Base-by-base conservation (phyloP, 768 basidiomycete genomes). In the Hortiboletus campestris region DNA sequence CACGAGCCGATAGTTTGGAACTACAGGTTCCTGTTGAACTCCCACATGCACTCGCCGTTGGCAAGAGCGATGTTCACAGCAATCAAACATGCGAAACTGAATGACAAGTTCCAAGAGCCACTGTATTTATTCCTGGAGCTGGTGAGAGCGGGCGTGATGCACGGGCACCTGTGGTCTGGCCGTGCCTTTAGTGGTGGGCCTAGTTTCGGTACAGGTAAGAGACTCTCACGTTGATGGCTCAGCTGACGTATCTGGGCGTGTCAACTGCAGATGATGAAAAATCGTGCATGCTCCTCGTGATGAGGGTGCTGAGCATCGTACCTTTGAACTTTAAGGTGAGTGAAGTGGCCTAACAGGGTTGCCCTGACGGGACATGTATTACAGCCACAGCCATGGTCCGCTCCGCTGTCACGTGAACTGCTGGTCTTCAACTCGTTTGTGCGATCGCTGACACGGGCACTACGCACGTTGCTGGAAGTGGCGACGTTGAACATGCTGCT, bases 341-440 rank as follows among this genome's bases (percentile, higher is more conserved):
- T 69, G 2, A 1, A 2, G 19, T 12, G 19, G 4, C 9, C 3
- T 4, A 31, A 1, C 7, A 17, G 16, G 31, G 35, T 32, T 45
- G 50, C 35, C 31, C 57, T 62, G 63, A 64, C 48, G 49, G 57
- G 29, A 46, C 47, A 43, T 60, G 51, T 41, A 51, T 40, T 40
- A 31, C 67, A 97, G 94, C 57, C 91, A 35, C 89, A 88, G 71
- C 84, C 90, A 61, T 99, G 97, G 97, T 89, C 88, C 39, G 97
- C 96, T 28, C 97, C 97, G 40, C 77, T 99, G 46, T 98, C 96
- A 63, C 89, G 97, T 57, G 96, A 98, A 72, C 77, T 99, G 56
- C 80, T 99, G 47, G 94, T 97, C 57, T 99, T 98, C 83, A 99
- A 99, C 78, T 94, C 94, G 46, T 98, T 98, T 71, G 86, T 97